phyloP scores from a whole-genome alignment of 345 rosid genomes.

The Boechera retrofracta region DNA sequence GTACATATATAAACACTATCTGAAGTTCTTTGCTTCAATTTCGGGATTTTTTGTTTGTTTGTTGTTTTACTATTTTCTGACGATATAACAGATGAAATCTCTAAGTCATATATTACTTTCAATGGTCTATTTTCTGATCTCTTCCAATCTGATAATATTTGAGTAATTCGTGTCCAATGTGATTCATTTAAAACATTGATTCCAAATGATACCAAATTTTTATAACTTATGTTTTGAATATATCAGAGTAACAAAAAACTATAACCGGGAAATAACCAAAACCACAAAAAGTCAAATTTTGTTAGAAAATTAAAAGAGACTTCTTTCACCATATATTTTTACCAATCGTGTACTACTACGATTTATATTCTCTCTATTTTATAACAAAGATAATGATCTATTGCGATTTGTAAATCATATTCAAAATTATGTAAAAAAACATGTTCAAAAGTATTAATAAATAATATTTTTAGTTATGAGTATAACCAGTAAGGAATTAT shows the following conservation, averaged over 20 bases:
- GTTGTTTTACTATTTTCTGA: conserved; percentile 10
- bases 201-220: background rate
- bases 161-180: conserved; percentile 1
- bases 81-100: conserved; percentile 7
- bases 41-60: background rate
- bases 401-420: no score
- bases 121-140: background rate
- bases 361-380: no score
- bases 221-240: background rate
- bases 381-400: no score
- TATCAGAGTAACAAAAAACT: background rate
- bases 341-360: no score
- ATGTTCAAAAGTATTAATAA: no score
- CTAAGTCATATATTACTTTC: conserved; percentile 1
- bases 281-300: background rate
- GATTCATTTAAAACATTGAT: background rate
- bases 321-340: no score
- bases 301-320: background rate
- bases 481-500: no score
- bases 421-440: background rate
- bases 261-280: background rate
- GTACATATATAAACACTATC: conserved; percentile 33
- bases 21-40: conserved; percentile 1
- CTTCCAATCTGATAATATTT: background rate
- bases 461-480: no score